These are phyloP conservation scores for Candida cerambycidarum DNA, from an alignment of 805 yeast species.

Conservation along the genomic window DNA sequence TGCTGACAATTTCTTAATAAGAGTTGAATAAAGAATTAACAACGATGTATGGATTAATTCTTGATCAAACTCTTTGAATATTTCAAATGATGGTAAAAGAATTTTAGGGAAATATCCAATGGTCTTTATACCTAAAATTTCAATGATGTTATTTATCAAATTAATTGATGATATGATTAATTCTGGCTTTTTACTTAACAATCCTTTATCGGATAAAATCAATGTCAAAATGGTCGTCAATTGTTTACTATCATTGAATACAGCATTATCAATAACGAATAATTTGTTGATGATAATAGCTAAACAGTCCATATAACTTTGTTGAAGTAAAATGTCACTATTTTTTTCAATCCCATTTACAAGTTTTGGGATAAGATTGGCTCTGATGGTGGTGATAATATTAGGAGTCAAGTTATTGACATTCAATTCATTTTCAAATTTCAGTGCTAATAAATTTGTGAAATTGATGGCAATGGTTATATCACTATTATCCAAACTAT, in stretches of 20 bases:
- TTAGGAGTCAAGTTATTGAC: constrained; percentile 42
- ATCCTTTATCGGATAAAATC: constrained; percentile 50
- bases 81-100: constrained; percentile 67
- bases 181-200: constrained; percentile 57
- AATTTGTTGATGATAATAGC: constrained; percentile 64
- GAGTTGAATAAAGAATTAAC: constrained; percentile 67
- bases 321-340: constrained; percentile 53
- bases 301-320: constrained; percentile 67
- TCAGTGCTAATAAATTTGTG: constrained; percentile 60
- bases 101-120: constrained; percentile 84
- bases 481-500: constrained; percentile 36
- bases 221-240: constrained; percentile 50
- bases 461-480: constrained; percentile 59
- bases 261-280: constrained; percentile 36
- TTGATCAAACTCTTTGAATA: constrained; percentile 47
- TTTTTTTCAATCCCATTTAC: constrained; percentile 35
- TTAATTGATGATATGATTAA: constrained; percentile 71
- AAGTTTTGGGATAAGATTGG: constrained; percentile 50
- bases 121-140: constrained; percentile 78
- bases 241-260: constrained; percentile 37
- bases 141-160: constrained; percentile 67
- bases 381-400: constrained; percentile 52
- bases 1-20: constrained; percentile 81
- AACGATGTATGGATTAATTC: constrained; percentile 64
- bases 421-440: constrained; percentile 66